Evolutionary conservation across 352 stramenopile genomes (phyloP), one percentile per base, ranked within the genome.

Genomic region (Pythium periplocum): DNA sequence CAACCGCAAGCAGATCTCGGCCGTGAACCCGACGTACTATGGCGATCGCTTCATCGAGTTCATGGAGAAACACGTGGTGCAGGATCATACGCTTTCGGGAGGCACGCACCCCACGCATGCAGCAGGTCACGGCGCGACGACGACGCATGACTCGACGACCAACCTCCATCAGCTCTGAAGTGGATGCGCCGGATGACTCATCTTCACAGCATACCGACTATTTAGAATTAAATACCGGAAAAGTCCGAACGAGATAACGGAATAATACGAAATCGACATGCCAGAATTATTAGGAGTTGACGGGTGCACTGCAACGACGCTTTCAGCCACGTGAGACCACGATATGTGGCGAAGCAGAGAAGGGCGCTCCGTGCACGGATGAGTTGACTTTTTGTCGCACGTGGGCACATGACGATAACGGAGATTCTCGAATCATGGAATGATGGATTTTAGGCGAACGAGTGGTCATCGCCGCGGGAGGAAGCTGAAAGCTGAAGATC

Each of bases 1-100:
- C 68, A 88, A 97, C 55, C 68, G 75, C 37, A 90, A 87, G 50
- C 73, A 96, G 62, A 96, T 97, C 47, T 96, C 85, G 51, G 70
- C 78, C 10, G 84, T 97, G 35, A 77, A 89, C 38, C 80, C 90
- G 10, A 69, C 83, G n/a, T 81, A 87, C 43, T 97, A 97, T 47
- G 87, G 86, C 9, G 69, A 96, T 51, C 74, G 90, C 30, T 97
- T 97, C 63, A 76, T 97, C 51, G 72, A 93, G 55, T 97, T 94
- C 62, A 82, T 97, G 57, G 78, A 90, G 59, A 84, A 81, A 60
- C 61, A 88, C 49, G 80, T 93, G 32, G 72, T 88, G 17, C 66
- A 78, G 50, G 74, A 86, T 38, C 73, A 84, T 43, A 87, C 74
- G 30, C 56, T 83, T 6, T 51, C 67, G 17, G 17, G 17, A 26